Evolutionary conservation across 2,329 filamentous ascomycete species (phyloP).

Genomic region (Sarocladiaceae sp.): DNA sequence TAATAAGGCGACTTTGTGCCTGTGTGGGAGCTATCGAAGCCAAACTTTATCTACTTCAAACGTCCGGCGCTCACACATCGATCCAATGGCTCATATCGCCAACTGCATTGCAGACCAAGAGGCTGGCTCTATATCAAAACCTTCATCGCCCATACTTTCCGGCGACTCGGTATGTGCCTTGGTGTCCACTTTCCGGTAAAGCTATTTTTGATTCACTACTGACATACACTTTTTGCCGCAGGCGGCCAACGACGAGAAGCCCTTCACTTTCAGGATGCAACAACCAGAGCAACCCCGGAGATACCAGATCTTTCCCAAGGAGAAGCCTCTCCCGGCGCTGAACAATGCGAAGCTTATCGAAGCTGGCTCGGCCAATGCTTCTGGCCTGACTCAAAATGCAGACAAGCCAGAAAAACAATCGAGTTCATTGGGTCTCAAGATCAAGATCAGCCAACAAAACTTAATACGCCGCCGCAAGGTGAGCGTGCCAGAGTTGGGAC

Average conservation of each 20-base stretch:
- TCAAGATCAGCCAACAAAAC: constrained; percentile 55
- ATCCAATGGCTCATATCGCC: constrained; percentile 59
- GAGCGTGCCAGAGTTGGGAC: constrained; percentile 60
- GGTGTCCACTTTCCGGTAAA: neutral
- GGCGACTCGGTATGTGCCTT: constrained; percentile 38
- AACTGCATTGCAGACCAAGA: constrained; percentile 51
- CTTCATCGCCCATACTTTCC: constrained; percentile 40
- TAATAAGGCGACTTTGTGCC: constrained; percentile 5
- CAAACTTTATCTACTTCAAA: constrained; percentile 8
- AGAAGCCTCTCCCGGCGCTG: constrained; percentile 39
- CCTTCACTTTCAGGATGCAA: constrained; percentile 56
- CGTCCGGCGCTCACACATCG: constrained; percentile 9
- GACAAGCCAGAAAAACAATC: constrained; percentile 37
- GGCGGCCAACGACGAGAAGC: constrained; percentile 37
- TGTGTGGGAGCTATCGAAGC: constrained; percentile 3
- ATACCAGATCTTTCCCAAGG: constrained; percentile 58
- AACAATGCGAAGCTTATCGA: constrained; percentile 34
- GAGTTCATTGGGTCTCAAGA: constrained; percentile 37
- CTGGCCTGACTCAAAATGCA: constrained; percentile 32
- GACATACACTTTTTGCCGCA: constrained; percentile 11
- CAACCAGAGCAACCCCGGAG: constrained; percentile 46
- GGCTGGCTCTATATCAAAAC: constrained; percentile 47
- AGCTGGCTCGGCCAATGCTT: constrained; percentile 22
- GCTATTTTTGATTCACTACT: constrained; percentile 13
- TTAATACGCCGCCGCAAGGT: constrained; percentile 56